Evolutionary conservation across 805 yeast genomes (phyloP).

Genomic region (Metschnikowia anglica): DNA sequence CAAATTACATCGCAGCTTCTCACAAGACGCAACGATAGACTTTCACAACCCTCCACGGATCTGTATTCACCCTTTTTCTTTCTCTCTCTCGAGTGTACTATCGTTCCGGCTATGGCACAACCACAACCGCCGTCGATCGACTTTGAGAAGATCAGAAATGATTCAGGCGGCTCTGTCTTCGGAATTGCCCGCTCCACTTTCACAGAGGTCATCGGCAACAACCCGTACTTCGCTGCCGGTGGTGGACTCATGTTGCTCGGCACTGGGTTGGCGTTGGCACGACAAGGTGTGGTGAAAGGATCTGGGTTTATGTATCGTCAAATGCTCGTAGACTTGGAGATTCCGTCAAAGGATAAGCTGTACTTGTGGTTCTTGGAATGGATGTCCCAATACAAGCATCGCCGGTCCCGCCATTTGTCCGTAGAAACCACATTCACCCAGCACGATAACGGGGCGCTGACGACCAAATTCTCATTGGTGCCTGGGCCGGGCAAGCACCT

Average conservation of each 20-base stretch:
- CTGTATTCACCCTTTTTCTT: neutral
- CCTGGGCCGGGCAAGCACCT: slow-evolving; percentile 98
- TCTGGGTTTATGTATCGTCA: slow-evolving; percentile 75
- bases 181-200: slow-evolving; percentile 42
- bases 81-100: neutral
- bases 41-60: too few relatives aligned
- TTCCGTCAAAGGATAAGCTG: slow-evolving; percentile 89
- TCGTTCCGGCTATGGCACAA: slow-evolving; percentile 3
- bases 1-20: too few relatives aligned
- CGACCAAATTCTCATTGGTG: slow-evolving; percentile 84
- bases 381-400: slow-evolving; percentile 82
- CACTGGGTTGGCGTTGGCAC: slow-evolving; percentile 76
- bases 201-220: slow-evolving; percentile 57
- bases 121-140: slow-evolving; percentile 26
- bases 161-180: slow-evolving; percentile 38
- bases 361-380: slow-evolving; percentile 94
- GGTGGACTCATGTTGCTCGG: slow-evolving; percentile 96
- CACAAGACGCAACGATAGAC: too few relatives aligned
- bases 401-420: slow-evolving; percentile 79
- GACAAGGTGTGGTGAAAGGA: slow-evolving; percentile 63
- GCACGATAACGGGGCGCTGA: slow-evolving; percentile 89
- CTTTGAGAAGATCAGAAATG: slow-evolving; percentile 34
- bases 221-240: slow-evolving; percentile 98
- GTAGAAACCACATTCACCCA: slow-evolving; percentile 86
- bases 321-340: slow-evolving; percentile 86